These are phyloP conservation scores for Lippia alba DNA, from an alignment of 305 asterid species.

Conservation along the genomic window DNA sequence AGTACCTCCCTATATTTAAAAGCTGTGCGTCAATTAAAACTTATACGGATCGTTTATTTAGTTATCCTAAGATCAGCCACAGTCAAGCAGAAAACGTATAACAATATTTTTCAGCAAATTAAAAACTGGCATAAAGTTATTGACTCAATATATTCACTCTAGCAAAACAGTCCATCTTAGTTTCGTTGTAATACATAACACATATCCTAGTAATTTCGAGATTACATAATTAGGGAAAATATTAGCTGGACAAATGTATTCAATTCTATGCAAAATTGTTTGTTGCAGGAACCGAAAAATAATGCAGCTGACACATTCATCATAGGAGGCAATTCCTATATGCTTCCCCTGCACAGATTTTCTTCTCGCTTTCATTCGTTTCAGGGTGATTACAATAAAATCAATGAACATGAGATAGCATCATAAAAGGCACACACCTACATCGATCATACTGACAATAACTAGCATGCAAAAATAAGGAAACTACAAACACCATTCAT, in stretches of 20 bases:
- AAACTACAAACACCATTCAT: no score
- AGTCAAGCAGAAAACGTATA: not conserved
- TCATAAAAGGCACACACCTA: constrained; percentile 2
- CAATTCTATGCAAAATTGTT: not conserved
- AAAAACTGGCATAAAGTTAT: not conserved
- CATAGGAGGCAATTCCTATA: not conserved
- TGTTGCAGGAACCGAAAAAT: not conserved
- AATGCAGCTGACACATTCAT: not conserved
- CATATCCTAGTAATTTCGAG: not conserved
- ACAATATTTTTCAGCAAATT: not conserved
- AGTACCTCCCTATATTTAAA: not conserved
- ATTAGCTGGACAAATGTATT: not conserved
- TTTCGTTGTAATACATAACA: not conserved
- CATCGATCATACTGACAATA: not conserved
- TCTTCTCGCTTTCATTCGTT: not conserved
- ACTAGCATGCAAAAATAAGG: not conserved
- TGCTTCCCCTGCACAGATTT: no score
- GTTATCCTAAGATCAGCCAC: not conserved
- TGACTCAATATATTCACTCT: not conserved
- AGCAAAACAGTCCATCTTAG: not conserved
- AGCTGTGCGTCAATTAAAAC: not conserved
- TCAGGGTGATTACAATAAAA: not conserved
- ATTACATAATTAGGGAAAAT: not conserved
- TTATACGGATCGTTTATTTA: not conserved
- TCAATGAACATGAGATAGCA: not conserved